These are phyloP conservation scores for Arachis hypogaea DNA, from an alignment of 306 rosid species.

Conservation along the genomic window DNA sequence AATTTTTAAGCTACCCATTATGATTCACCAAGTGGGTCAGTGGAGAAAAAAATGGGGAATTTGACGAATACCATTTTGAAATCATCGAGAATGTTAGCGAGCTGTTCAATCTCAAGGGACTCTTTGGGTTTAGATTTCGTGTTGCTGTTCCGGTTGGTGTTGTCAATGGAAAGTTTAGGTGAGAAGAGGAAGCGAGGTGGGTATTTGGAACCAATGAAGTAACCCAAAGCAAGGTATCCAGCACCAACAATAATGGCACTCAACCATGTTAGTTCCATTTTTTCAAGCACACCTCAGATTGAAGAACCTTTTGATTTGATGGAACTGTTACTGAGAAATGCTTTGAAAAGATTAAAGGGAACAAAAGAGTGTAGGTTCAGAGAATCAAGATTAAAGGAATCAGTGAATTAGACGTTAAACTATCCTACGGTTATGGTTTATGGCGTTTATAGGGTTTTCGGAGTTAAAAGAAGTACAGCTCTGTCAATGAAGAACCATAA, in stretches of 20 bases:
- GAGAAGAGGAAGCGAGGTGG: conserved; percentile 55
- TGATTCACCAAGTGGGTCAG: conserved; percentile 3
- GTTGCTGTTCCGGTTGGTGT: conserved; percentile 42
- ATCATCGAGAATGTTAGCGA: conserved; percentile 73
- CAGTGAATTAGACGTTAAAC: background rate
- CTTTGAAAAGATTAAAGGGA: background rate
- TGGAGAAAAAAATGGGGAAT: background rate
- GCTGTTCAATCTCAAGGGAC: conserved; percentile 73
- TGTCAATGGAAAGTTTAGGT: conserved; percentile 16
- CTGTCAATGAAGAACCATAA: background rate
- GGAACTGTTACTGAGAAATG: background rate
- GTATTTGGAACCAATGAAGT: conserved; percentile 68
- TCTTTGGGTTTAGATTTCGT: conserved; percentile 57
- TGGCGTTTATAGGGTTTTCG: background rate
- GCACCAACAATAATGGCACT: conserved; percentile 84
- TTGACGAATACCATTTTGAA: conserved; percentile 74
- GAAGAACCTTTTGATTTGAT: background rate
- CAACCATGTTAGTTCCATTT: conserved; percentile 80
- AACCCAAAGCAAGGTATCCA: conserved; percentile 86
- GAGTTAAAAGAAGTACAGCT: background rate
- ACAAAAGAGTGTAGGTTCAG: background rate
- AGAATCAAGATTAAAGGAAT: background rate
- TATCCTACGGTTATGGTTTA: background rate
- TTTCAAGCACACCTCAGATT: background rate
- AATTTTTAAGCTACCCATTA: conserved; percentile 17